Conservation (phyloP, 768 basidiomycete species). For the Leccinum pellstonianum region DNA sequence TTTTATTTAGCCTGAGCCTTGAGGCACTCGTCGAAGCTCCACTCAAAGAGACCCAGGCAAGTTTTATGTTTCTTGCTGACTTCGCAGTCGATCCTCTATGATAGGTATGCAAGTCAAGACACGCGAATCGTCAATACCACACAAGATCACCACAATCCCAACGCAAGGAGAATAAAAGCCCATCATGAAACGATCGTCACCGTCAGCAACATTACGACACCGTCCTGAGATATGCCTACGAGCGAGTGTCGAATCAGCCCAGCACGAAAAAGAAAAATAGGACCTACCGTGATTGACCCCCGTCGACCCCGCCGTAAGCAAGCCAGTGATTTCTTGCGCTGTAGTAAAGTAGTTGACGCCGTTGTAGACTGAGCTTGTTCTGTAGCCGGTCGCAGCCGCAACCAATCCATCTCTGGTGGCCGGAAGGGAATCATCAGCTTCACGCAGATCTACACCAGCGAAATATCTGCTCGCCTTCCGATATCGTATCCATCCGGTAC, state of each 20-base stretch:
- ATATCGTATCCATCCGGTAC: conserved; percentile 47
- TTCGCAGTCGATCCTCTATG: no score
- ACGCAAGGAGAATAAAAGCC: no score
- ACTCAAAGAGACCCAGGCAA: no score
- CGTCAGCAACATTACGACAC: conserved; percentile 52
- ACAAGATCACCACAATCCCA: no score
- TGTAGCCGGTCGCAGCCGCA: conserved; percentile 35
- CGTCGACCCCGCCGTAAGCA: conserved; percentile 49
- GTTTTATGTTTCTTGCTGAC: no score
- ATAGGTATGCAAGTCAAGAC: no score
- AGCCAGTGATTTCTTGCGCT: conserved; percentile 46
- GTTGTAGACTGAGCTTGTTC: conserved; percentile 32
- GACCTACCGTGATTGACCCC: conserved; percentile 53
- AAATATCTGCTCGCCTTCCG: conserved; percentile 34
- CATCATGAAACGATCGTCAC: conserved; percentile 38
- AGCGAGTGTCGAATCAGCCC: conserved; percentile 1
- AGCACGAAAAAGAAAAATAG: background rate
- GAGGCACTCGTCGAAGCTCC: no score
- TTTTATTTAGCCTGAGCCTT: no score
- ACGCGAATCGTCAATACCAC: no score
- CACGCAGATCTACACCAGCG: background rate
- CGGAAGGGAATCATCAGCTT: background rate
- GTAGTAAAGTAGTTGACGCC: conserved; percentile 50
- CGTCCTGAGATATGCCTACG: conserved; percentile 61
- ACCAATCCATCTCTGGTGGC: conserved; percentile 38